Base-by-base conservation (phyloP, 2,329 filamentous ascomycete genomes). In the Gliomastix tumulicola region DNA sequence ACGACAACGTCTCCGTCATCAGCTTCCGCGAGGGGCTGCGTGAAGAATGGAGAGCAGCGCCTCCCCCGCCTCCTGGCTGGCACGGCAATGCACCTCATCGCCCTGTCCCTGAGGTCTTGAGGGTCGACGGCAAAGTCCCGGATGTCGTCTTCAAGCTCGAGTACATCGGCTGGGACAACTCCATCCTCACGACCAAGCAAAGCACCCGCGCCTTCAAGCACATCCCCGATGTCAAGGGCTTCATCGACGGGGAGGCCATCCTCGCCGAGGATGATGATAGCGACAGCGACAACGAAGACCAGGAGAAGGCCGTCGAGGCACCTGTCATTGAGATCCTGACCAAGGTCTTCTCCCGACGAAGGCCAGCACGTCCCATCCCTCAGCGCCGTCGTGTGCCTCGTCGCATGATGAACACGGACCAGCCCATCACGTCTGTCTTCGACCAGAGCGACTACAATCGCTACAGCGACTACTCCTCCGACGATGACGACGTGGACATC, bases 271-370 rank as follows among this genome's bases (percentile, higher is more conserved):
- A 49, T 17, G 40, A 49, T 20, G 49, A 50, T 4, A 44, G 49
- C n/a, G 49, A 49, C 1, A 41, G 50, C 10, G 36, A 44, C 5
- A 47, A 46, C 10, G 44, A 40, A 8, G 31, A 41, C 6, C 40
- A 41, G 10, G 41, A 40, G 12, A 36, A 40, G 12, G 30, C 37
- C 8, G 27, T 32, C 11, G 47, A 51, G 35, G 54, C 56, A 37
- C 57, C 64, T 2, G 50, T 68, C 11, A 49, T 69, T n/a, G 65
- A 69, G 44, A 65, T 69, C 35, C 41, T 66, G 19, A 67, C 64
- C 8, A 55, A 54, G 16, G 53, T 68, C 23, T 57, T 55, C 28
- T 43, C 53, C 32, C 20, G 17, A 34, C 23, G 34, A 39, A 32
- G 32, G 12, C 19, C n/a, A 27, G 28, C 17, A 7, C 33, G 41